These are phyloP conservation scores for Cairneyella variabilis DNA, from an alignment of 495 filamentous ascomycete species.

Conservation along the genomic window DNA sequence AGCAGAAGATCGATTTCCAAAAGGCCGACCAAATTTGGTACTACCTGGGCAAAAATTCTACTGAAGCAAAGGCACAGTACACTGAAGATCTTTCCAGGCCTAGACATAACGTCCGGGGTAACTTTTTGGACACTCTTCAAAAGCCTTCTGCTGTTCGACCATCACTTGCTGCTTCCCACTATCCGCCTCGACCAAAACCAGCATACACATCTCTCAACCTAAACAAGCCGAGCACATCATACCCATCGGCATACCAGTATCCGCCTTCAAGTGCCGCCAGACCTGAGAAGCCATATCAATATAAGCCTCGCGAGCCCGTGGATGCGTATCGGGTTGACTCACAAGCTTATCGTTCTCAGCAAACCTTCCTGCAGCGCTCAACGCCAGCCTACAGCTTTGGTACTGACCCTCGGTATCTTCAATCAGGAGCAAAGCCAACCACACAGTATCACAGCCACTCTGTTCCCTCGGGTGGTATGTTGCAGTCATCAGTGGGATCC, in stretches of 20 bases:
- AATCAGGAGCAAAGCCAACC: not conserved
- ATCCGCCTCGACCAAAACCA: slow-evolving; percentile 16
- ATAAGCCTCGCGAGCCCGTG: slow-evolving; percentile 42
- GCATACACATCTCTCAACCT: slow-evolving; percentile 23
- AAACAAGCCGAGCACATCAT: slow-evolving; percentile 7
- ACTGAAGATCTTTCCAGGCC: slow-evolving; percentile 69
- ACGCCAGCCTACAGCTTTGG: slow-evolving; percentile 16
- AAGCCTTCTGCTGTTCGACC: slow-evolving; percentile 36
- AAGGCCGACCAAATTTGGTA: slow-evolving; percentile 79
- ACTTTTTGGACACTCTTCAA: slow-evolving; percentile 59
- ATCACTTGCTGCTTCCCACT: slow-evolving; percentile 31
- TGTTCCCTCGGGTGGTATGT: too few relatives aligned
- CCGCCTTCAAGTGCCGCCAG: slow-evolving; percentile 11
- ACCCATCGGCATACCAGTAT: slow-evolving; percentile 5
- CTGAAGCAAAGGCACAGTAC: slow-evolving; percentile 89
- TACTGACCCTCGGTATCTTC: slow-evolving; percentile 17
- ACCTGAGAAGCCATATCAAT: slow-evolving; percentile 47
- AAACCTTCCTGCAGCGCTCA: slow-evolving; percentile 33
- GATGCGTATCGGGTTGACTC: slow-evolving; percentile 29
- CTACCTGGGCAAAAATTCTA: slow-evolving; percentile 83
- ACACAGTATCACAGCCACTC: not conserved
- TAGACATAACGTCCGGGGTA: slow-evolving; percentile 51
- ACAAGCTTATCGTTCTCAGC: slow-evolving; percentile 35
- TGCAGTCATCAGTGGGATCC: too few relatives aligned
- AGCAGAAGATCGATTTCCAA: slow-evolving; percentile 60